phyloP scores from a whole-genome alignment of 2,329 filamentous ascomycete species.

The Cordyceps javanica region DNA sequence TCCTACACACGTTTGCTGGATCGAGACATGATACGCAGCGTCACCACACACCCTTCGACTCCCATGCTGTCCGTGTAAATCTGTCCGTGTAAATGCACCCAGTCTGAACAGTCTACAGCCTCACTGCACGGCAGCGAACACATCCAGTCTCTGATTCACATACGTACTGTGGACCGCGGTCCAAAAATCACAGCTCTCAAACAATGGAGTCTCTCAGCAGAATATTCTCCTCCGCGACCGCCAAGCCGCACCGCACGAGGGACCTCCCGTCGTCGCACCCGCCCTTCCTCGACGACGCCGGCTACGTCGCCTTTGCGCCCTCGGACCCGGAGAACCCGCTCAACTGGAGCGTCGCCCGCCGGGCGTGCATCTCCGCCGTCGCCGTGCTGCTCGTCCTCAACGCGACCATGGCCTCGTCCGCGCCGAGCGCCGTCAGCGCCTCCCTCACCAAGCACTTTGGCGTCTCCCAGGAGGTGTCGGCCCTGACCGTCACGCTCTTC shows the following conservation, averaged over 20 bases:
- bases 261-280: conserved; percentile 20
- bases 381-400: conserved; percentile 46
- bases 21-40: neutral
- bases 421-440: conserved; percentile 19
- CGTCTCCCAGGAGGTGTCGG: conserved; percentile 41
- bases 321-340: conserved; percentile 45
- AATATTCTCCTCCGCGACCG: conserved; percentile 43
- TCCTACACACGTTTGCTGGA: neutral
- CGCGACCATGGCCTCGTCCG: conserved; percentile 42
- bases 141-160: neutral
- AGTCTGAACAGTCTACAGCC: no score
- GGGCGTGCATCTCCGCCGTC: conserved; percentile 35
- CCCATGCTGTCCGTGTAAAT: neutral
- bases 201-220: conserved; percentile 36
- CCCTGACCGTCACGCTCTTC: conserved; percentile 48
- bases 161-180: neutral
- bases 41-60: neutral
- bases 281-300: conserved; percentile 42
- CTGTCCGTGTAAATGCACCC: neutral
- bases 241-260: conserved; percentile 44
- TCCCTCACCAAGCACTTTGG: conserved; percentile 38
- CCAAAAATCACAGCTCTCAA: neutral
- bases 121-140: neutral
- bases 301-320: conserved; percentile 44
- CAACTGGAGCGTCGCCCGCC: conserved; percentile 38